Evolutionary conservation across 495 filamentous ascomycete species (phyloP), one percentile per base, ranked within the genome.

Genomic region (Tetracladium marchalianum): DNA sequence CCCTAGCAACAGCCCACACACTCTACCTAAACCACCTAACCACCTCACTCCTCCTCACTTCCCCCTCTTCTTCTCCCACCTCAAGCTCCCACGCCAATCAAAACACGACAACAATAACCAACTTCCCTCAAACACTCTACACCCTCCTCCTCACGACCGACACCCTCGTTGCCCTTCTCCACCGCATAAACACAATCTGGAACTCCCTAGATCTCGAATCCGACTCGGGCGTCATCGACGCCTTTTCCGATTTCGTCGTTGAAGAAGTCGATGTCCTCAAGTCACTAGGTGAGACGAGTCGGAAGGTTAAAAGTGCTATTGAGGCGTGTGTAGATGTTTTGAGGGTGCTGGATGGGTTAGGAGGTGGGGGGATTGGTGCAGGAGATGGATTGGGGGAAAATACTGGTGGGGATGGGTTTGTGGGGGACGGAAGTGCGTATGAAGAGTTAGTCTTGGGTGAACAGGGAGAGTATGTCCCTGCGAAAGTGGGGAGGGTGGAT

Each of bases 161-260:
- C 59, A 77, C 78, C 31, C 79, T 95, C 12, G 79, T 87, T 2
- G 84, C 85, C 0, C 78, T 85, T 9, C 69, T 88, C 18, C 69
- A 77, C 19, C 80, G 85, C 2, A 67, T 95, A 0, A 81, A 90
- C 46, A 66, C 62, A 0, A 75, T 87, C 39, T 88, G 87, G 65
- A 70, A 73, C 13, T 78, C 82, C 9, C 72, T 83, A 45, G 85
- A 92, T 59, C 69, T 90, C 6, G 85, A 90, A 55, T 69, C 72
- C 8, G 86, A 90, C 54, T 83, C 84, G 53, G 85, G 82, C 13
- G 82, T 88, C 8, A 77, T 85, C 2, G 84, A 90, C 53, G 77
- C 76, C 1, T 73, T 84, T 56, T 73, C 76, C 6, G 80, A 90
- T 56, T 80, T 84, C 34, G 72, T 63, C 7, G 66, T 71, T 27